A percentile compares a stretch with the other conserved stretches of the same genome.
Evolutionary conservation across 176 grass and related monocot genomes (phyloP).

Genomic region (Neostapfia colusana): DNA sequence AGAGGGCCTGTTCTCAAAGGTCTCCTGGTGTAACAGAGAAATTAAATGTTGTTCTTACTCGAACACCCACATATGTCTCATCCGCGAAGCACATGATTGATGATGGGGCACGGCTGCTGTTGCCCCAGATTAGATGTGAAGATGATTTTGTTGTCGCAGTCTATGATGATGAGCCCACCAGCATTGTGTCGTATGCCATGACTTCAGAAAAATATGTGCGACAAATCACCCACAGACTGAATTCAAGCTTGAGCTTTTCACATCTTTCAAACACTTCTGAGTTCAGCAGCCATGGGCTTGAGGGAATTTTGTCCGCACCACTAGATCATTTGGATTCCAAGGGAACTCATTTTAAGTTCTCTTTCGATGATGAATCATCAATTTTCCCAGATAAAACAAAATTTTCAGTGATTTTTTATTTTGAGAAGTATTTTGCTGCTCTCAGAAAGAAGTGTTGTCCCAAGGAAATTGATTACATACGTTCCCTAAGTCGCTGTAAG

Average conservation of each 20-base stretch:
- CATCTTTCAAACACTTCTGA: slow-evolving; percentile 33
- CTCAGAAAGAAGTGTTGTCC: slow-evolving; percentile 79
- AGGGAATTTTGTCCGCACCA: slow-evolving; percentile 28
- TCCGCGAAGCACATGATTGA: slow-evolving; percentile 47
- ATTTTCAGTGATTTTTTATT: slow-evolving; percentile 89
- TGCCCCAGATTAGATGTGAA: slow-evolving; percentile 61
- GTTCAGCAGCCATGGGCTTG: slow-evolving; percentile 36
- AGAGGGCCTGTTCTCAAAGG: slow-evolving; percentile 79
- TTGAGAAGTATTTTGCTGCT: slow-evolving; percentile 74
- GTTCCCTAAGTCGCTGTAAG: slow-evolving; percentile 91
- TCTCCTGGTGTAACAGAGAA: slow-evolving; percentile 62
- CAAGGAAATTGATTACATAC: slow-evolving; percentile 77
- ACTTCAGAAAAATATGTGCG: slow-evolving; percentile 56
- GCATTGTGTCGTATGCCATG: slow-evolving; percentile 89
- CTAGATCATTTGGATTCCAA: slow-evolving; percentile 47
- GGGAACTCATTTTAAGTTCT: slow-evolving; percentile 77
- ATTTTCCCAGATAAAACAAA: slow-evolving; percentile 76
- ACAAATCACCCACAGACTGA: slow-evolving; percentile 39
- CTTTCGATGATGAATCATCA: slow-evolving; percentile 73
- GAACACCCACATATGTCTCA: slow-evolving; percentile 56
- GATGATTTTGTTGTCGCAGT: slow-evolving; percentile 66
- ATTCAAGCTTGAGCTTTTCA: slow-evolving; percentile 50
- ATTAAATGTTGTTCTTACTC: slow-evolving; percentile 59
- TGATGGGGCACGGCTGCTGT: slow-evolving; percentile 72
- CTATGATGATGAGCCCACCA: slow-evolving; percentile 97